Evolutionary conservation across 306 rosid species (phyloP).

Genomic region (Heteromeles arbutifolia): DNA sequence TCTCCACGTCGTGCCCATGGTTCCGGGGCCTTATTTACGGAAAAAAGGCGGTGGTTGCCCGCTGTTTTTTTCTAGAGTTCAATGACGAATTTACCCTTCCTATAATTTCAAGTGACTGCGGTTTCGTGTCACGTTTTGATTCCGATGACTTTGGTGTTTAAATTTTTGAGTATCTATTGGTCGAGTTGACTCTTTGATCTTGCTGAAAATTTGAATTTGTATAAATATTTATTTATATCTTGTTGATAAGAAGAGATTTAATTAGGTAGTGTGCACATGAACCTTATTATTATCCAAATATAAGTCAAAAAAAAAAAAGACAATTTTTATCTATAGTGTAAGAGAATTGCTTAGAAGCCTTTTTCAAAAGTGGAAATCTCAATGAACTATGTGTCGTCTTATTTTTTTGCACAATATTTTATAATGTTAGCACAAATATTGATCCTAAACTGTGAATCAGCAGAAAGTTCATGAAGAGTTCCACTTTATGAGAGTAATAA

Average conservation of each 20-base stretch:
- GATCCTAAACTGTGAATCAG: too few relatives aligned
- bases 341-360: too few relatives aligned
- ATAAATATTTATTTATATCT: neutral
- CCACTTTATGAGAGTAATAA: too few relatives aligned
- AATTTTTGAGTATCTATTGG: neutral
- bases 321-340: neutral
- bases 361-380: too few relatives aligned
- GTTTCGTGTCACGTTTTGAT: neutral
- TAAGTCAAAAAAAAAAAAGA: neutral
- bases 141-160: neutral
- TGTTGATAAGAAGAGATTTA: neutral
- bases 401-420: too few relatives aligned
- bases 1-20: constrained; percentile 7
- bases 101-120: neutral
- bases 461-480: too few relatives aligned
- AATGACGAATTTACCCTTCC: constrained; percentile 18
- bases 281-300: too few relatives aligned
- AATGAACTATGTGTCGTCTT: too few relatives aligned
- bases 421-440: too few relatives aligned
- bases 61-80: neutral
- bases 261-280: neutral
- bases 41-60: neutral
- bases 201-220: neutral
- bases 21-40: constrained; percentile 32
- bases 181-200: neutral